phyloP scores from a whole-genome alignment of 2,329 filamentous ascomycete genomes.

The Fusarium sp. region DNA sequence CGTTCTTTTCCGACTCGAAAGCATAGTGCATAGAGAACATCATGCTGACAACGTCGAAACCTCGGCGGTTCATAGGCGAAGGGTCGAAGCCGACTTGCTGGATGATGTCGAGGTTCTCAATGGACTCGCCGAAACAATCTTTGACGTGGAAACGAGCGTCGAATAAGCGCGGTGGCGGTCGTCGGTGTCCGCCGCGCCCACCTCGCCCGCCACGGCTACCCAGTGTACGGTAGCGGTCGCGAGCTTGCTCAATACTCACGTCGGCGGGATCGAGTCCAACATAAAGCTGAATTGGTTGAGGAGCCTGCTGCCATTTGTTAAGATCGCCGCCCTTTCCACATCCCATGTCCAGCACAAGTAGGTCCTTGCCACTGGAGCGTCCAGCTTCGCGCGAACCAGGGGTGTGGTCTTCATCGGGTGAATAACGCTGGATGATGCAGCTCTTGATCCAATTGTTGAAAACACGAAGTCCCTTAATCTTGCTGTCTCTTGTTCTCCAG shows the following conservation, averaged over 20 bases:
- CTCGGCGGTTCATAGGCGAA: conserved; percentile 75
- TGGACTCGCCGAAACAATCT: conserved; percentile 87
- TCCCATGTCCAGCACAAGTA: conserved; percentile 90
- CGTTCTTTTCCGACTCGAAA: conserved; percentile 91
- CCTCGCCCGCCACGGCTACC: conserved; percentile 64
- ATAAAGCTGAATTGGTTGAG: conserved; percentile 90
- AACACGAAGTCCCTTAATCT: conserved; percentile 91
- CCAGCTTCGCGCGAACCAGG: conserved; percentile 66
- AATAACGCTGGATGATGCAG: conserved; percentile 95
- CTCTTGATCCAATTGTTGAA: conserved; percentile 99
- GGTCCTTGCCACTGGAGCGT: conserved; percentile 61
- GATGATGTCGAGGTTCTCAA: conserved; percentile 83
- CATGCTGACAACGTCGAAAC: conserved; percentile 96
- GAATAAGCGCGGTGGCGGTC: conserved; percentile 69
- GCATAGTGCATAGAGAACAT: conserved; percentile 99
- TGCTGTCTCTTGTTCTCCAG: conserved; percentile 92
- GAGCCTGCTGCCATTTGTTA: conserved; percentile 94
- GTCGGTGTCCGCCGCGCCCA: conserved; percentile 58
- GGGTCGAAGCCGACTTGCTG: conserved; percentile 87
- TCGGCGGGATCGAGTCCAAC: conserved; percentile 94
- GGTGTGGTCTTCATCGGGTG: conserved; percentile 77
- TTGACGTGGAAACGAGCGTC: conserved; percentile 89
- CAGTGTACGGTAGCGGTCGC: conserved; percentile 83
- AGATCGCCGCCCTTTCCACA: conserved; percentile 97
- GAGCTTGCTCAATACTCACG: conserved; percentile 88